phyloP scores from a whole-genome alignment of 257 asterid genomes.

The Solanum virginianum region DNA sequence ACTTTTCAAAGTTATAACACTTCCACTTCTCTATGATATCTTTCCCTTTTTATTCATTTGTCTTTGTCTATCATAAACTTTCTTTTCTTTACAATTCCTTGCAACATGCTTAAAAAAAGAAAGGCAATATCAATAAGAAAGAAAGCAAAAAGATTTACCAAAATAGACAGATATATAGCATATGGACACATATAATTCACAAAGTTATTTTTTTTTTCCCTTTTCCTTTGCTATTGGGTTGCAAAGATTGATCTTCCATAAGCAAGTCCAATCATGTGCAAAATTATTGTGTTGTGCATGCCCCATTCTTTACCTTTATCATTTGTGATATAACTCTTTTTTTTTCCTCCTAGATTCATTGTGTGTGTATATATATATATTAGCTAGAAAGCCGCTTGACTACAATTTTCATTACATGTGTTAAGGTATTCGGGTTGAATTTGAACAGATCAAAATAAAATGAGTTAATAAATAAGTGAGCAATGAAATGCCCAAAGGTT shows the following conservation, averaged over 20 bases:
- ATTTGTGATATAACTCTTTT: neutral
- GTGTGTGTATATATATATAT: neutral
- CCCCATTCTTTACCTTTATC: neutral
- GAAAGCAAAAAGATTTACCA: neutral
- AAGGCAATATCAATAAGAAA: neutral
- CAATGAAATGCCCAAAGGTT: neutral
- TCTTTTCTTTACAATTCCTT: neutral
- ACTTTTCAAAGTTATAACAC: neutral
- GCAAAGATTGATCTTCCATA: neutral
- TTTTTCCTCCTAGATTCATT: neutral
- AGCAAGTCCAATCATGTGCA: neutral
- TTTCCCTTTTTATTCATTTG: neutral
- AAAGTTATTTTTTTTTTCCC: neutral
- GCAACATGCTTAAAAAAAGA: neutral
- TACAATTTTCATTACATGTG: neutral
- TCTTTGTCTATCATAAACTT: neutral
- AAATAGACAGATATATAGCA: neutral
- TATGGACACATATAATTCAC: neutral
- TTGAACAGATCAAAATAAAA: neutral
- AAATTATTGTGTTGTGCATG: neutral
- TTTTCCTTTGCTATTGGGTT: neutral
- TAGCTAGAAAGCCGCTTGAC: neutral
- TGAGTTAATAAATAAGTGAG: neutral
- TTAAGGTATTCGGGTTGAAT: neutral
- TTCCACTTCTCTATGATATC: neutral